Base-by-base conservation (phyloP, 352 stramenopile genomes). In the Globisporangium spiculum region DNA sequence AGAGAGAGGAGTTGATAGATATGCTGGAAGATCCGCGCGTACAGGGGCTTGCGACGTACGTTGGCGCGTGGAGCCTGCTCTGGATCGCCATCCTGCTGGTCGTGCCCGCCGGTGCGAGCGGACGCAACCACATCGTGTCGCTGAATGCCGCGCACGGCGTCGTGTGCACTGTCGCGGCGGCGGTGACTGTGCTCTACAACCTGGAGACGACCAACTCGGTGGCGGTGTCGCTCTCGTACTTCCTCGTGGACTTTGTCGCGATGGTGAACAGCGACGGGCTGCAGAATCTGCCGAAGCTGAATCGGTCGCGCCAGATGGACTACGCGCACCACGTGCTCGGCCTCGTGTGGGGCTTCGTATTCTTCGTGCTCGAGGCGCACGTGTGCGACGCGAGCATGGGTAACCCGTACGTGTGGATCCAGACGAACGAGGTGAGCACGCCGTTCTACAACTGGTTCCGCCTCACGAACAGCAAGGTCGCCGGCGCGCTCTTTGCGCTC, bases 401-500 rank as follows among this genome's bases (percentile, higher is more conserved):
- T 18, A 93, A 92, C 68, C 63, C 83, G 32, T 93, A 93, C 77
- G 83, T 92, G 62, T 93, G 83, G 83, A 91, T 93, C 71, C 85
- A 93, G 65, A 93, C 85, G 34, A 93, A 93, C 64, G 85, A 93
- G 68, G 74, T 93, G 63, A 92, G 83, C 70, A 93, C 85, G 63
- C 73, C 74, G 58, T 93, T 93, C 72, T 93, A 92, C 77, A 91
- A 91, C 65, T 93, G 85, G 85, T 91, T 83, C 63, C 79, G 85
- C 44, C 77, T 91, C 65, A 92, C 80, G 53, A 75, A 88, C 73
- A 91, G 59, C 72, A 74, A 60, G 3, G 38, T 84, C 26, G 85
- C 85, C 0, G 85, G 83, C 34, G 75, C 65, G 38, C 68, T 91
- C 26, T 93, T 93, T 64, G 78, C 68, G 38, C 60, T 63, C 52